These are phyloP conservation scores for Fusarium graminum DNA, from an alignment of 2,329 filamentous ascomycete species.

Conservation along the genomic window DNA sequence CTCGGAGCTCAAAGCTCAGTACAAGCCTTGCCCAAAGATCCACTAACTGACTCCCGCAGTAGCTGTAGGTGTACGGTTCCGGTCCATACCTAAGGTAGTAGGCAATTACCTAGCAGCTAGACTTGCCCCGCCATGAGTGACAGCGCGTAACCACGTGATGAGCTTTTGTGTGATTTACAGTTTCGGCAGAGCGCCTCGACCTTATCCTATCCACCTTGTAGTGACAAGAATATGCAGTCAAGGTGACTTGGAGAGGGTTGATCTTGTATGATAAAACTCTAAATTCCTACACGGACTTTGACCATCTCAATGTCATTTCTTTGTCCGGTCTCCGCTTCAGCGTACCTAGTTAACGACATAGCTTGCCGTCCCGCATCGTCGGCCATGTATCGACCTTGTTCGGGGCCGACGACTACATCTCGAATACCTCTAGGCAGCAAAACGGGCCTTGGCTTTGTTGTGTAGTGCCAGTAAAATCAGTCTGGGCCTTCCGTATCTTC, in stretches of 20 bases:
- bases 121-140: slow-evolving; percentile 36
- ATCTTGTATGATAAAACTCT: slow-evolving; percentile 9
- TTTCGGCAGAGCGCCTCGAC: background rate
- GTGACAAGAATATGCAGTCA: slow-evolving; percentile 21
- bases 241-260: background rate
- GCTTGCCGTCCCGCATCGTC: background rate
- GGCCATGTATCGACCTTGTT: slow-evolving; percentile 1
- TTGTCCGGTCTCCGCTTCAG: slow-evolving; percentile 1
- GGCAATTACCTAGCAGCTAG: background rate
- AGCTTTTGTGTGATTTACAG: slow-evolving; percentile 2
- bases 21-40: slow-evolving; percentile 34
- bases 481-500: background rate
- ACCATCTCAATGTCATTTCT: background rate
- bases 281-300: background rate
- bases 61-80: too few relatives aligned
- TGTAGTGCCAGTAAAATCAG: background rate
- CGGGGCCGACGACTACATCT: slow-evolving; percentile 8
- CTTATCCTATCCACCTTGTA: background rate
- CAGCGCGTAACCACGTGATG: slow-evolving; percentile 48
- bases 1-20: slow-evolving; percentile 15
- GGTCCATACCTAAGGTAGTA: too few relatives aligned
- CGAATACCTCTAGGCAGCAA: slow-evolving; percentile 13
- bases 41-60: background rate
- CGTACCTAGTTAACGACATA: slow-evolving; percentile 6
- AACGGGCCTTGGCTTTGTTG: slow-evolving; percentile 2